Evolutionary conservation across 2,329 filamentous ascomycete genomes (phyloP).

Genomic region (Dendrostoma leiphaemia): DNA sequence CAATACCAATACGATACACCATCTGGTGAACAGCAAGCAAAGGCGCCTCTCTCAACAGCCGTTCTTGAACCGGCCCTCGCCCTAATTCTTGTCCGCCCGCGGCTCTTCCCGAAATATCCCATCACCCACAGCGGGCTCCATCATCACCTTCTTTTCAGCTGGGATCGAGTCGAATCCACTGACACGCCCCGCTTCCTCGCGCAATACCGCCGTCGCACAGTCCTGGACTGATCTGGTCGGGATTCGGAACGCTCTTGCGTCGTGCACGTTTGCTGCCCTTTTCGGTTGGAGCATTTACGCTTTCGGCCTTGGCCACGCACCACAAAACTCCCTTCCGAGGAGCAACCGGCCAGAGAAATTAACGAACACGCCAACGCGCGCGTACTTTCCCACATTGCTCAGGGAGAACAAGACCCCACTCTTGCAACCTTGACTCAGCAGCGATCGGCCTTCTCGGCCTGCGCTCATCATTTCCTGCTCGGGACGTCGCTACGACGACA

Average conservation of each 20-base stretch:
- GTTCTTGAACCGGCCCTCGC: too few relatives aligned
- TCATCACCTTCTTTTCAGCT: neutral
- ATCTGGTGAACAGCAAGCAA: neutral
- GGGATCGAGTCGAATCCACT: neutral
- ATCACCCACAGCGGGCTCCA: neutral
- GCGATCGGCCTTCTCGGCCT: constrained; percentile 9
- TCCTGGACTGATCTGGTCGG: neutral
- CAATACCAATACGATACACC: too few relatives aligned
- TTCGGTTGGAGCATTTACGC: constrained; percentile 7
- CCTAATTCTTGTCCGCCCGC: too few relatives aligned
- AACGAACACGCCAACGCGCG: constrained; percentile 13
- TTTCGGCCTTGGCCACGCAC: neutral
- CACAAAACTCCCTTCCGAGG: neutral
- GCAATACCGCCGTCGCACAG: constrained; percentile 12
- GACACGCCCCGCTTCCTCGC: neutral
- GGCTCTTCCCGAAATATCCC: neutral
- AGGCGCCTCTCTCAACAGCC: neutral
- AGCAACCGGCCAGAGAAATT: constrained; percentile 1
- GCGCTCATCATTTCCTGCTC: constrained; percentile 18
- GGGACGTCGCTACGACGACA: constrained; percentile 15
- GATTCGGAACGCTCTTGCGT: constrained; percentile 2
- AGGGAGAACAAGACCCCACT: constrained; percentile 12
- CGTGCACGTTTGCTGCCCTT: constrained; percentile 3
- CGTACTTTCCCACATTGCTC: constrained; percentile 15
- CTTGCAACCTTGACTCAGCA: neutral